A percentile compares a stretch with the other conserved stretches of the same genome.
phyloP scores from a whole-genome alignment of 2,329 filamentous ascomycete genomes.

The Amphichorda felina region DNA sequence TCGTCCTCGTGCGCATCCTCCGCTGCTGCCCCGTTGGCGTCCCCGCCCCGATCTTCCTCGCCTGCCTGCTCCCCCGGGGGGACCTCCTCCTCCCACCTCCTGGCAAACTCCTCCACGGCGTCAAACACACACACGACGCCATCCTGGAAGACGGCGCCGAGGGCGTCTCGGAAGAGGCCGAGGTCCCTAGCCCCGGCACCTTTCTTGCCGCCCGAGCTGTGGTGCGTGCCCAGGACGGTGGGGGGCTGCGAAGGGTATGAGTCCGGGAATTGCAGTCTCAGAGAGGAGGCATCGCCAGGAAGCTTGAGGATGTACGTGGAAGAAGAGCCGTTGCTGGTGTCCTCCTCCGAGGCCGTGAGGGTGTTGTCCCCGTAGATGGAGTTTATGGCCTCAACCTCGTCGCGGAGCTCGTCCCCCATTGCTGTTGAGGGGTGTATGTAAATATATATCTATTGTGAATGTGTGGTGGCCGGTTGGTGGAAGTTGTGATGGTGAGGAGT shows the following conservation, averaged over 20 bases:
- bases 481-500: background rate
- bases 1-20: conserved; percentile 10
- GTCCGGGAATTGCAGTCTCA: conserved; percentile 56
- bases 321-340: conserved; percentile 8
- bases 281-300: conserved; percentile 46
- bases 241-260: conserved; percentile 69
- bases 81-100: conserved; percentile 21
- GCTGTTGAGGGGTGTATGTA: conserved; percentile 3
- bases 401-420: conserved; percentile 50
- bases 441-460: background rate
- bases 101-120: conserved; percentile 63
- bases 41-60: conserved; percentile 9
- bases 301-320: conserved; percentile 51
- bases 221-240: conserved; percentile 64
- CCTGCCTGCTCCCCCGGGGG: conserved; percentile 10
- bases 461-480: background rate
- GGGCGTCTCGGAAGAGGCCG: conserved; percentile 53
- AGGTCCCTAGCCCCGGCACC: conserved; percentile 64
- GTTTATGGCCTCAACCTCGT: conserved; percentile 74
- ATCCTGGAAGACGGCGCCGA: conserved; percentile 56
- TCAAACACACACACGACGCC: conserved; percentile 84
- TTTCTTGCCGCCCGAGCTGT: conserved; percentile 61
- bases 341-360: conserved; percentile 29
- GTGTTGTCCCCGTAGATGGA: conserved; percentile 69
- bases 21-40: conserved; percentile 11